Conservation (phyloP, 106 monocot genomes). For the Phalaenopsis aphrodite region DNA sequence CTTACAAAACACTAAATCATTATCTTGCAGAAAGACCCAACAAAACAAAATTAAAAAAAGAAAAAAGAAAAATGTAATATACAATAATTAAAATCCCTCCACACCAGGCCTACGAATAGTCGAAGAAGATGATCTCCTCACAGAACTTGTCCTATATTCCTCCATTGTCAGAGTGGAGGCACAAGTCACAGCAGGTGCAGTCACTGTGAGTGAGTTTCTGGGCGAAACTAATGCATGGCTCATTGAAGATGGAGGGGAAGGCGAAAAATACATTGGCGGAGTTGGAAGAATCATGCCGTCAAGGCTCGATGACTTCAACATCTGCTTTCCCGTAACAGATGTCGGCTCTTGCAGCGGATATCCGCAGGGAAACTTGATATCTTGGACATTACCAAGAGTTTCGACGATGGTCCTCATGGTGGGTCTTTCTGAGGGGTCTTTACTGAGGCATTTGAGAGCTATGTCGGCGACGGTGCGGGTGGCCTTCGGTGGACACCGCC, state of each 20-base stretch:
- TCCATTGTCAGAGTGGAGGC: conserved; percentile 48
- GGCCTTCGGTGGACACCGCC: conserved; percentile 33
- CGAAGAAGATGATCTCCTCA: conserved; percentile 25
- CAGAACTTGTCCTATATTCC: conserved; percentile 17
- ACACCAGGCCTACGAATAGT: conserved; percentile 33
- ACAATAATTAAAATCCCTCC: conserved; percentile 59
- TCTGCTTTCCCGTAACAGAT: conserved; percentile 24
- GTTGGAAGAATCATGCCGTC: conserved; percentile 20
- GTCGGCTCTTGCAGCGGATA: conserved; percentile 45
- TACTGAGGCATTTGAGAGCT: conserved; percentile 35
- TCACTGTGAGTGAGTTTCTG: conserved; percentile 26
- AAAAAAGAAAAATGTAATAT: conserved; percentile 9
- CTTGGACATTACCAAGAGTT: conserved; percentile 30
- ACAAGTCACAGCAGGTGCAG: conserved; percentile 41
- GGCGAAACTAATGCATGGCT: conserved; percentile 31
- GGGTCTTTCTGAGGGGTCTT: conserved; percentile 43
- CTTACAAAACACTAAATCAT: not conserved
- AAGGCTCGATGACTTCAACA: conserved; percentile 46
- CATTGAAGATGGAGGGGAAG: conserved; percentile 21
- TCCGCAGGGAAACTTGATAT: conserved; percentile 34
- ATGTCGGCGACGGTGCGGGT: conserved; percentile 39
- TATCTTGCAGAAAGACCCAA: conserved; percentile 9
- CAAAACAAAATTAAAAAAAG: conserved; percentile 10
- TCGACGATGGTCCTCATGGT: conserved; percentile 48
- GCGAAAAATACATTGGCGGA: conserved; percentile 17